phyloP scores from a whole-genome alignment of 371 early-diverging fungal genomes.

The Globomyces sp. region DNA sequence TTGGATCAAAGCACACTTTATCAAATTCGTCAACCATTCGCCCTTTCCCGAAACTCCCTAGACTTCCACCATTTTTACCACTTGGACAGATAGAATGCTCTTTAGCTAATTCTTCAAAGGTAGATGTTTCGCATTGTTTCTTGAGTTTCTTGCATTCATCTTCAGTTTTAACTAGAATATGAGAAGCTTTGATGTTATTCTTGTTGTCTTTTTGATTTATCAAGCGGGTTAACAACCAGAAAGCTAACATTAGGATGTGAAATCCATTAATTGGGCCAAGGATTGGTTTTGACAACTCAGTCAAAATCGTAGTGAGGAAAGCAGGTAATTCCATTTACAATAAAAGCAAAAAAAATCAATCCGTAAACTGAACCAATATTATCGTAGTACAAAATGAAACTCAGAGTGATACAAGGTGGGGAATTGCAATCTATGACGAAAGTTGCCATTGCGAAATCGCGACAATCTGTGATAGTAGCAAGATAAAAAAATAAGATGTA shows the following conservation, averaged over 20 bases:
- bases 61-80: slow-evolving; percentile 12
- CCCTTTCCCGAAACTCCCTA: slow-evolving; percentile 13
- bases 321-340: too few relatives aligned
- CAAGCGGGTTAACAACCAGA: neutral
- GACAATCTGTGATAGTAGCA: too few relatives aligned
- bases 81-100: slow-evolving; percentile 22
- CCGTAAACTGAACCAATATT: too few relatives aligned
- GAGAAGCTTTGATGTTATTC: slow-evolving; percentile 19
- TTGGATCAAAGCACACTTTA: slow-evolving; percentile 19
- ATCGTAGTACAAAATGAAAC: too few relatives aligned
- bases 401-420: too few relatives aligned
- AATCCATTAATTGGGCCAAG: slow-evolving; percentile 12
- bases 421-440: too few relatives aligned
- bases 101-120: slow-evolving; percentile 17
- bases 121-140: neutral
- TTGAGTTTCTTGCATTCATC: slow-evolving; percentile 18
- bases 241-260: neutral
- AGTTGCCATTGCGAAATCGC: too few relatives aligned
- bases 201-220: neutral
- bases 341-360: too few relatives aligned
- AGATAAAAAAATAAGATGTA: too few relatives aligned
- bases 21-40: slow-evolving; percentile 23
- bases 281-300: slow-evolving; percentile 5
- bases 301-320: too few relatives aligned
- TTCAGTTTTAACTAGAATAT: slow-evolving; percentile 28